Conservation (phyloP, 148 eudicot species). For the Agrostemma githago region DNA sequence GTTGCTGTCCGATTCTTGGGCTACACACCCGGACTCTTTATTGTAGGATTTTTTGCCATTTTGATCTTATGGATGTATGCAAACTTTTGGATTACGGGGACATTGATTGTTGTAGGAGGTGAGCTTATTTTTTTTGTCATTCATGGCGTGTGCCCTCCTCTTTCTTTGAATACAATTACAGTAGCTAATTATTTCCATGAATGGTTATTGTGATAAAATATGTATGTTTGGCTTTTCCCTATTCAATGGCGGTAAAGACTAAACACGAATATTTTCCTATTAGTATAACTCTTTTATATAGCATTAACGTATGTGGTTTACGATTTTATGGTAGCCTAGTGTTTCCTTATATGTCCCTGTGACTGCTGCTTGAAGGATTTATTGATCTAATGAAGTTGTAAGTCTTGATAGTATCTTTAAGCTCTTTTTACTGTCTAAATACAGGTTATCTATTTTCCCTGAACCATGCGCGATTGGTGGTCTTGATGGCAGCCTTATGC, state of each 20-base stretch:
- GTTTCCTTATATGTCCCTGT: neutral
- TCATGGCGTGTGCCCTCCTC: neutral
- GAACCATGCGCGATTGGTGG: slow-evolving; percentile 89
- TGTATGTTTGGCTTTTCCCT: neutral
- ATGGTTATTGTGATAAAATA: no score
- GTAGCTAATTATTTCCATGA: neutral
- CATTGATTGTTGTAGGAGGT: slow-evolving; percentile 94
- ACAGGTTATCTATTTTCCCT: slow-evolving; percentile 94
- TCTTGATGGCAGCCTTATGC: slow-evolving; percentile 73
- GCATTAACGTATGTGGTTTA: neutral
- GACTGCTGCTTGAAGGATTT: neutral
- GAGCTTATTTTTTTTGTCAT: slow-evolving; percentile 23
- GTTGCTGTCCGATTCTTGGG: slow-evolving; percentile 88
- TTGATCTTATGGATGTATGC: slow-evolving; percentile 94
- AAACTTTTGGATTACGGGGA: slow-evolving; percentile 93
- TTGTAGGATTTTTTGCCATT: slow-evolving; percentile 89
- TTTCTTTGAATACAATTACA: neutral
- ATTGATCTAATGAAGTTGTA: neutral
- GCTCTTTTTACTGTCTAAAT: slow-evolving; percentile 9
- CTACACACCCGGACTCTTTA: slow-evolving; percentile 93
- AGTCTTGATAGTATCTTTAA: slow-evolving; percentile 1
- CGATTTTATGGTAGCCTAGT: neutral
- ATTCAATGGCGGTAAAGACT: neutral
- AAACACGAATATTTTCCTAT: neutral
- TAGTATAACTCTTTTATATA: neutral